phyloP scores from a whole-genome alignment of 169 alveolate genomes.

The Cryptosporidium baileyi region DNA sequence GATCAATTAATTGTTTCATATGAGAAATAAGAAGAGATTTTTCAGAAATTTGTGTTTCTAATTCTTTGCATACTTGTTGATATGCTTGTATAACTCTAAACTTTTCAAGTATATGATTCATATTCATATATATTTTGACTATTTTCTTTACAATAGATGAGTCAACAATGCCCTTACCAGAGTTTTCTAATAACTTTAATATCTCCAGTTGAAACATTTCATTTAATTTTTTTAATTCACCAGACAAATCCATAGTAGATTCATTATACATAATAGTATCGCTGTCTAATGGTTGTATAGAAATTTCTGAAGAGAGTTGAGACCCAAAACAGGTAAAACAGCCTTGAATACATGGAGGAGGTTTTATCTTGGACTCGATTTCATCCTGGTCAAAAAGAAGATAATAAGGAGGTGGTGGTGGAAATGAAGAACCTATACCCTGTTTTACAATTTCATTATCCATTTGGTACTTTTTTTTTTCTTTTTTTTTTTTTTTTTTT shows the following conservation, averaged over 20 bases:
- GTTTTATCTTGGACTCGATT: background rate
- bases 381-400: conserved; percentile 25
- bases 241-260: background rate
- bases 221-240: conserved; percentile 9
- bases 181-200: conserved; percentile 17
- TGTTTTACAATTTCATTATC: background rate
- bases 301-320: conserved; percentile 47
- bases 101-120: conserved; percentile 51
- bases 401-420: conserved; percentile 70
- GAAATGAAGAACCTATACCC: conserved; percentile 31
- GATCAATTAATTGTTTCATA: conserved; percentile 12
- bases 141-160: conserved; percentile 16
- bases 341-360: conserved; percentile 68
- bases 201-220: conserved; percentile 20
- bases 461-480: background rate
- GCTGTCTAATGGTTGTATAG: conserved; percentile 44
- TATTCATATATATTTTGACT: conserved; percentile 27
- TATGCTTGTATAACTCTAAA: conserved; percentile 48
- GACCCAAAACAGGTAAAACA: conserved; percentile 62
- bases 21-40: background rate
- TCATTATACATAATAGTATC: conserved; percentile 37
- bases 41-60: conserved; percentile 31
- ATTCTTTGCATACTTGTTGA: conserved; percentile 20
- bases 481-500: background rate
- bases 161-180: conserved; percentile 31